phyloP scores from a whole-genome alignment of 176 grass and related monocot species.

The Juncus inflexus region DNA sequence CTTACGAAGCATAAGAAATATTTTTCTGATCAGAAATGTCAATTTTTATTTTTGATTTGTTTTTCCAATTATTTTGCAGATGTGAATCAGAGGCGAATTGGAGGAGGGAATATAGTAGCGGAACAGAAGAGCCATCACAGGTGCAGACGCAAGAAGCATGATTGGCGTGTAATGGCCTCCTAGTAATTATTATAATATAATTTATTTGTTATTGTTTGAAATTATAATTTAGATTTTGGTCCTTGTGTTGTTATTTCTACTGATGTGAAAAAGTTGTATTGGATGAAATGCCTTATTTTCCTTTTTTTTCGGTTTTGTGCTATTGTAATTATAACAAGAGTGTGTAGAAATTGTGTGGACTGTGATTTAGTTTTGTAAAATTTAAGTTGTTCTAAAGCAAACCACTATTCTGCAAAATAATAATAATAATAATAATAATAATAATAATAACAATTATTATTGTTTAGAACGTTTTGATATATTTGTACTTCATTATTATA shows the following conservation, averaged over 20 bases:
- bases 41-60: too few relatives aligned
- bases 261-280: background rate
- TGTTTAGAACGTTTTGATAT: too few relatives aligned
- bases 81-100: background rate
- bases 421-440: too few relatives aligned
- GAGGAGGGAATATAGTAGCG: conserved; percentile 1
- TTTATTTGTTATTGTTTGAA: background rate
- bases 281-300: conserved; percentile 1
- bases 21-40: too few relatives aligned
- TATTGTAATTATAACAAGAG: conserved; percentile 11
- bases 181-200: background rate
- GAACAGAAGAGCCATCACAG: conserved; percentile 23
- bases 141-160: conserved; percentile 23
- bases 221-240: too few relatives aligned
- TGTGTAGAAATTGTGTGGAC: background rate
- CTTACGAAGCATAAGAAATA: too few relatives aligned
- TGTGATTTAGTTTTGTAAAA: background rate
- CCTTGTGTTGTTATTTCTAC: too few relatives aligned
- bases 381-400: too few relatives aligned
- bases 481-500: too few relatives aligned
- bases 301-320: background rate
- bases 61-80: background rate
- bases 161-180: conserved; percentile 18
- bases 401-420: too few relatives aligned
- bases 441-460: too few relatives aligned